Base-by-base conservation (phyloP, 169 alveolate species). In the Eimeria sp. region DNA sequence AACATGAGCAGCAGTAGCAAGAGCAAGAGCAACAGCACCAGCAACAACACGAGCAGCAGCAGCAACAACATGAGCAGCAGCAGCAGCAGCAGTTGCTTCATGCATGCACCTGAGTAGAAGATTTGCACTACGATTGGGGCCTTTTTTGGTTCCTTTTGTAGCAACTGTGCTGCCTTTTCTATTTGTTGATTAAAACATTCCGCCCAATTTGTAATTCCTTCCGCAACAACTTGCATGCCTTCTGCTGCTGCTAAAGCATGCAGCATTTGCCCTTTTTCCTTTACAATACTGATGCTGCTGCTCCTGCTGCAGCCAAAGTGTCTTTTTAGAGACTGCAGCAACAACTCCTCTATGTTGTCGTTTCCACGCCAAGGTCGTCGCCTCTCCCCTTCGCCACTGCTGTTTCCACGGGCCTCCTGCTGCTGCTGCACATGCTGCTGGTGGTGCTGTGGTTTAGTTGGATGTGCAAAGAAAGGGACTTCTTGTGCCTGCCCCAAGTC, bases 301-400 rank as follows among this genome's bases (percentile, higher is more conserved):
- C 90, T 25, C 45, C 90, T 49, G 72, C 90, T 82, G 90, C 90
- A 82, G 67, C 73, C 73, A 54, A 51, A 82, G 90, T 54, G 72
- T 30, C n/a, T 11, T 73, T 82, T 49, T 5, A 82, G 90, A 7
- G 73, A 82, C 90, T 82, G 73, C 73, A 82, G 90, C 90, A 82
- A n/a, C 67, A 82, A 40, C 90, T 82, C 90, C 25, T 82, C 90
- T 20, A 82, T 82, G 90, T 82, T 82, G 73, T 82, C 90, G 22
- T 51, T 47, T 1, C 30, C n/a, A 25, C 73, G 11, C 51, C 40
- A 49, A 45, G 13, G 45, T 5, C n/a, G 14, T 65, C 90, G n/a
- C 20, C 30, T 16, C 45, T 49, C 73, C 45, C 54, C 72, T 34
- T 51, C 90, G 11, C 72, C 16, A 40, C 9, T 73, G 67, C 72